Conservation (phyloP, 768 basidiomycete species). For the Gloeophyllum trabeum region DNA sequence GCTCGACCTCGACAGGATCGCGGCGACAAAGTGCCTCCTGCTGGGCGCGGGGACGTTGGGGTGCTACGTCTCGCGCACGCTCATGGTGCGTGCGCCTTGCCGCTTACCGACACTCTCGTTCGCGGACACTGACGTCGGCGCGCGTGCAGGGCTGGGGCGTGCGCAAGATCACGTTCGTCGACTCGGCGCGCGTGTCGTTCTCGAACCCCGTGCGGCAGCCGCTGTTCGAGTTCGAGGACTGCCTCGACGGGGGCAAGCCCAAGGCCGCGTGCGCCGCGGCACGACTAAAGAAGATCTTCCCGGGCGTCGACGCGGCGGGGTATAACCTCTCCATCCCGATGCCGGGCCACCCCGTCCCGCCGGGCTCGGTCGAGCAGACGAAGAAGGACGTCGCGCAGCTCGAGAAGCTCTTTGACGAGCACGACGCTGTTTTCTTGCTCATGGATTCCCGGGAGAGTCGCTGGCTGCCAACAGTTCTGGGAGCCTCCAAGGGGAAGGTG, state of each 20-base stretch:
- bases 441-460: constrained; percentile 99
- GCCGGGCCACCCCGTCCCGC: constrained; percentile 91
- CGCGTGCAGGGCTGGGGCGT: constrained; percentile 99
- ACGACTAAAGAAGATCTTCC: constrained; percentile 78
- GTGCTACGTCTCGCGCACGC: constrained; percentile 85
- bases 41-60: constrained; percentile 95
- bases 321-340: constrained; percentile 81
- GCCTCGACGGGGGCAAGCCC: constrained; percentile 82
- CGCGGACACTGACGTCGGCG: too few species aligned
- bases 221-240: constrained; percentile 91
- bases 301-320: constrained; percentile 80
- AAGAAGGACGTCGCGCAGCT: constrained; percentile 61
- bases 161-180: constrained; percentile 84
- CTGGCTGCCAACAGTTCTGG: constrained; percentile 91
- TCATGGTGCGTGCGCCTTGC: constrained; percentile 56
- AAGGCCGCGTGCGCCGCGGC: constrained; percentile 91
- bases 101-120: not conserved
- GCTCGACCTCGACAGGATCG: constrained; percentile 82
- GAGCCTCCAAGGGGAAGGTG: constrained; percentile 78
- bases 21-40: constrained; percentile 67
- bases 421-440: constrained; percentile 86
- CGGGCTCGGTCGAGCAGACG: constrained; percentile 38
- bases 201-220: constrained; percentile 98
- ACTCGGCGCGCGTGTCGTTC: constrained; percentile 86
- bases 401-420: constrained; percentile 68